Evolutionary conservation across 2,329 filamentous ascomycete species (phyloP), one percentile per base, ranked within the genome.

Genomic region (Claviceps arundinis): DNA sequence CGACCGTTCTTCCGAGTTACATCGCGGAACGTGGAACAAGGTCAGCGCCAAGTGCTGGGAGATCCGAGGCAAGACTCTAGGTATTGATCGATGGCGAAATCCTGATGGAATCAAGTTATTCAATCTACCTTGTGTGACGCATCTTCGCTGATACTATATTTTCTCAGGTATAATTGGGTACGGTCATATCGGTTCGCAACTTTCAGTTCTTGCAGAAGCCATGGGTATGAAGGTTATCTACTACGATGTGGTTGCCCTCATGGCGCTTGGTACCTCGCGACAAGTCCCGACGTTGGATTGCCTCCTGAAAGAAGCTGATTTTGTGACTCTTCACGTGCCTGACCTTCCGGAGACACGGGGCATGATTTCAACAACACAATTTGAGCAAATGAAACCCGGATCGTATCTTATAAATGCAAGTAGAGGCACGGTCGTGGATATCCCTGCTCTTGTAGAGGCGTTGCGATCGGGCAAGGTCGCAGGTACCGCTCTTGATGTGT

Each of bases 141-240:
- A n/a, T 19, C 9, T 37, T 24, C 2, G 7, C 30, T 45, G 40
- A 50, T 19, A n/a, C 19, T 16, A 2, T 4, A 9, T 22, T 17
- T 5, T 24, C 13, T 22, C 49, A 84, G 81, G 87, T 56, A 97
- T 98, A 62, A 82, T 98, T 58, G 93, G 93, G 34, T 98, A 98
- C 64, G 93, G 93, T 56, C 93, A 98, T 66, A 97, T 98, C 65
- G 93, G 93, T 56, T 90, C 89, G 50, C 93, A 98, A 70, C 74
- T 98, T 57, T 97, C 90, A 0, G 93, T 98, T 43, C 75, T 98
- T 57, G 90, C 93, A 30, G 93, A 98, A 70, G 83, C 91, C 24
- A 95, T 98, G 89, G 93, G 93, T 48, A 96, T 98, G 91, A 83
- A 78, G 16, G 93, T 98, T 62, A 90, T 97, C 62, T 98, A 96